Conservation (phyloP, 805 yeast genomes). For the Yarrowia sp. region DNA sequence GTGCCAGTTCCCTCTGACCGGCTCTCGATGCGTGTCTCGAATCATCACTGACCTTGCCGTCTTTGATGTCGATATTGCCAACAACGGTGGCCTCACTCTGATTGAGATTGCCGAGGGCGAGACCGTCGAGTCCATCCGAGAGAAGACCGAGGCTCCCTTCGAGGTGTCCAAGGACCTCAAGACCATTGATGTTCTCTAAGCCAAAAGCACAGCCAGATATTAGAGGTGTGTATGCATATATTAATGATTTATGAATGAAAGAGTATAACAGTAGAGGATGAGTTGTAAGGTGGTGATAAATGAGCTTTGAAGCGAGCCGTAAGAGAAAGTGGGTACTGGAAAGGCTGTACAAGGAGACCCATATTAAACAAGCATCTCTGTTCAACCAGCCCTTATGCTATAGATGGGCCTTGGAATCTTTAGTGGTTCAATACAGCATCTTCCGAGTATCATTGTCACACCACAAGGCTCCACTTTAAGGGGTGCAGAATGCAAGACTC, state of each 20-base stretch:
- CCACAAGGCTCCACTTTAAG: too few relatives aligned
- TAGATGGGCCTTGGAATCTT: too few relatives aligned
- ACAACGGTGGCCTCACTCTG: conserved; percentile 52
- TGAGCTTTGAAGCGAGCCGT: too few relatives aligned
- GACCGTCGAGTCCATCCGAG: conserved; percentile 53
- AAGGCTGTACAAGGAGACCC: too few relatives aligned
- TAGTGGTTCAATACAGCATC: too few relatives aligned
- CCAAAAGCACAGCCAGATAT: not conserved
- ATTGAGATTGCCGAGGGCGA: conserved; percentile 55
- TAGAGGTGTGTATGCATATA: conserved; percentile 18
- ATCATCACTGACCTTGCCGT: conserved; percentile 59
- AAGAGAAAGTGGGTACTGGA: too few relatives aligned
- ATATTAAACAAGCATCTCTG: too few relatives aligned
- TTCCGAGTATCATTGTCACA: too few relatives aligned
- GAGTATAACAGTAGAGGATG: not conserved
- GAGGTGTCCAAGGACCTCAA: conserved; percentile 45
- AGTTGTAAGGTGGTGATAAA: not conserved
- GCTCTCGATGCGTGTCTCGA: conserved; percentile 55
- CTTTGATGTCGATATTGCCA: conserved; percentile 54
- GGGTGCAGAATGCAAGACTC: too few relatives aligned
- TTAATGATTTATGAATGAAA: conserved; percentile 16
- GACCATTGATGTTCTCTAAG: conserved; percentile 33
- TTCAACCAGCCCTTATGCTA: too few relatives aligned
- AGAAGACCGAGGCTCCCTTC: conserved; percentile 55
- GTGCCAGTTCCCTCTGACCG: conserved; percentile 59